These are phyloP conservation scores for Zygosaccharomyces sapae DNA, from an alignment of 1,139 yeast genomes.

Conservation along the genomic window DNA sequence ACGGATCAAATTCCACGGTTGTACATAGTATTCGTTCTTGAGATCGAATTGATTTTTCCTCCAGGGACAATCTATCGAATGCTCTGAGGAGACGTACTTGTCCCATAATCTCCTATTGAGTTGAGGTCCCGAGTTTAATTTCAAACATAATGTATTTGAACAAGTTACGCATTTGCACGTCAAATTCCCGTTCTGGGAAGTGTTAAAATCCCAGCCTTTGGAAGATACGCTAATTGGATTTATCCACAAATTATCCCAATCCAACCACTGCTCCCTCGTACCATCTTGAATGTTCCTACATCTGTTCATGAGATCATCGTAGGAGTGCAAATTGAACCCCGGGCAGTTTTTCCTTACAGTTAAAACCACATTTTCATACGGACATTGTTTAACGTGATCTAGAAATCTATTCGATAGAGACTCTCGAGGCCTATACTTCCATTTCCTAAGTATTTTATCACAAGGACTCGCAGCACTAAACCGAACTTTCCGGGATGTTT, in stretches of 20 bases:
- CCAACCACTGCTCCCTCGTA: constrained; percentile 10
- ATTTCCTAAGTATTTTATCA: constrained; percentile 9
- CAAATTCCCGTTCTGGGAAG: constrained; percentile 4
- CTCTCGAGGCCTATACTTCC: constrained; percentile 14
- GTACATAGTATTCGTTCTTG: constrained; percentile 16
- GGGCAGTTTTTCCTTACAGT: constrained; percentile 6
- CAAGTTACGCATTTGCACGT: constrained; percentile 19
- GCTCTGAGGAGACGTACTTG: constrained; percentile 9
- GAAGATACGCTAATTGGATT: constrained; percentile 23
- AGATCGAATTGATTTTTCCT: constrained; percentile 13
- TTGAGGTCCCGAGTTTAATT: constrained; percentile 8
- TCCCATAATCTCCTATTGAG: constrained; percentile 14
- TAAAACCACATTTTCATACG: constrained; percentile 15
- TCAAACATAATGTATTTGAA: constrained; percentile 13
- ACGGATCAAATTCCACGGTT: constrained; percentile 13
- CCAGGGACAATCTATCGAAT: constrained; percentile 19
- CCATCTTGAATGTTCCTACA: constrained; percentile 11
- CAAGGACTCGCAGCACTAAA: neutral
- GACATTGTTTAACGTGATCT: neutral
- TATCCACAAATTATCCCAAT: constrained; percentile 21
- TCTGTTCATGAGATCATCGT: constrained; percentile 12
- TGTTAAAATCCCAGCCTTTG: constrained; percentile 19
- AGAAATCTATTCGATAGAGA: neutral
- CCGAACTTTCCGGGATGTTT: neutral
- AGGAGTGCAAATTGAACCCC: constrained; percentile 13